These are phyloP conservation scores for Sugiyamaella neomexicana DNA, from an alignment of 1,139 yeast genomes.

Conservation along the genomic window DNA sequence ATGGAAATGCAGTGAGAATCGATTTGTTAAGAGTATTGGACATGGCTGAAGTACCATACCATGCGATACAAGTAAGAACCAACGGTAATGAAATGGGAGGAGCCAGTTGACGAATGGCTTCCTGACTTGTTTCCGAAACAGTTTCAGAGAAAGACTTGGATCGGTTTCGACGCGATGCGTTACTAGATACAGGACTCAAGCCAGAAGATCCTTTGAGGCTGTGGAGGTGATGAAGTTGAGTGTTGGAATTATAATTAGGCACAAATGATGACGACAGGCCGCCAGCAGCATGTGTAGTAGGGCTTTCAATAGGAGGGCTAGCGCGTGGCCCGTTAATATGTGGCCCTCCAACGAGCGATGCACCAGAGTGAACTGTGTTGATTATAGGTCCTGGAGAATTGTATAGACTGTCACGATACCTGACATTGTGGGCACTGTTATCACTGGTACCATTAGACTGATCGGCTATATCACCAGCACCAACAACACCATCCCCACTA, in stretches of 20 bases:
- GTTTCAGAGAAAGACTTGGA: conserved; percentile 29
- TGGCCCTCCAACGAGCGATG: too few species aligned
- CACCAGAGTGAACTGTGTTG: too few species aligned
- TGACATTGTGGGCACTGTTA: not conserved
- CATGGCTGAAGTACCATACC: conserved; percentile 83
- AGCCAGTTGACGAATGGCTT: conserved; percentile 40
- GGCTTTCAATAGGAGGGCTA: not conserved
- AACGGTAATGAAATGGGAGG: conserved; percentile 44
- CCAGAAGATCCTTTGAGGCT: not conserved
- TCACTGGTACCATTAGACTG: not conserved
- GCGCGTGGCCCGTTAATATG: not conserved
- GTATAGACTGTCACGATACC: conserved; percentile 13
- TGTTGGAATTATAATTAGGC: not conserved
- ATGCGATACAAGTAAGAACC: conserved; percentile 56
- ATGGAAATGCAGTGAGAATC: conserved; percentile 64
- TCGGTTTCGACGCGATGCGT: conserved; percentile 14
- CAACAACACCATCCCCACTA: not conserved
- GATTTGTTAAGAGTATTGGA: conserved; percentile 80
- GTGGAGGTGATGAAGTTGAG: conserved; percentile 10
- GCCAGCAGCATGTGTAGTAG: not conserved
- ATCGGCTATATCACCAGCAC: not conserved
- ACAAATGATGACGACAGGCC: conserved; percentile 10
- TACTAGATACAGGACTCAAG: not conserved
- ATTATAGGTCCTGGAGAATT: not conserved
- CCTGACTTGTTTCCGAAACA: conserved; percentile 31